Evolutionary conservation across 345 rosid species (phyloP).

Genomic region (Acer negundo): DNA sequence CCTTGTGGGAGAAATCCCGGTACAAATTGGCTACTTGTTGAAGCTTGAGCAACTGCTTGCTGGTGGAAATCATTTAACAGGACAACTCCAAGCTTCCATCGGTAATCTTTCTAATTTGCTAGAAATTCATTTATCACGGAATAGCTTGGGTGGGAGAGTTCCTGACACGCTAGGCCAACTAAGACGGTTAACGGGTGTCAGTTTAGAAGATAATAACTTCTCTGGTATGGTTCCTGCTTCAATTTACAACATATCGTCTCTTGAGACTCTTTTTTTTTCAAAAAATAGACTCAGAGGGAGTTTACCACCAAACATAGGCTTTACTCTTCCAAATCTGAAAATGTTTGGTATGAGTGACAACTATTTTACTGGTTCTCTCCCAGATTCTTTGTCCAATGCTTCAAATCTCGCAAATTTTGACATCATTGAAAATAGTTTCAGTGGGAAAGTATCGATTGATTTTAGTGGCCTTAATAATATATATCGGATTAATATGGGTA

Average conservation of each 20-base stretch:
- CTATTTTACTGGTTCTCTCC: neutral
- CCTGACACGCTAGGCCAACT: slow-evolving; percentile 2
- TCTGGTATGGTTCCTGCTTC: neutral
- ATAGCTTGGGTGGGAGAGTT: neutral
- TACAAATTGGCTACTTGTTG: neutral
- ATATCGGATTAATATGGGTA: too few species aligned
- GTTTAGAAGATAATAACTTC: neutral
- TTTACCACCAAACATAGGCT: too few species aligned
- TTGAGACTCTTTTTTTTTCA: neutral
- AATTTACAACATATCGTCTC: slow-evolving; percentile 17
- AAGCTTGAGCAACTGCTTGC: neutral
- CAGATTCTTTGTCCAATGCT: slow-evolving; percentile 1
- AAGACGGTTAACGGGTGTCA: neutral
- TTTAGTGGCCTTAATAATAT: too few species aligned
- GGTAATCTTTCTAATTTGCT: neutral
- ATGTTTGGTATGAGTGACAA: neutral
- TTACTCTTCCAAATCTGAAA: slow-evolving; percentile 16
- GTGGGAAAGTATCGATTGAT: too few species aligned
- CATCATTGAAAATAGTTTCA: too few species aligned
- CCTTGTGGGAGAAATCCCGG: neutral
- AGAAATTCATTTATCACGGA: neutral
- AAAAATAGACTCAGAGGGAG: neutral
- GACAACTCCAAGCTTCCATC: too few species aligned
- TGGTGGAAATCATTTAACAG: too few species aligned
- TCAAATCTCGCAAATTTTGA: neutral